phyloP scores from a whole-genome alignment of 345 rosid genomes.

The Citrus mangshanensis region DNA sequence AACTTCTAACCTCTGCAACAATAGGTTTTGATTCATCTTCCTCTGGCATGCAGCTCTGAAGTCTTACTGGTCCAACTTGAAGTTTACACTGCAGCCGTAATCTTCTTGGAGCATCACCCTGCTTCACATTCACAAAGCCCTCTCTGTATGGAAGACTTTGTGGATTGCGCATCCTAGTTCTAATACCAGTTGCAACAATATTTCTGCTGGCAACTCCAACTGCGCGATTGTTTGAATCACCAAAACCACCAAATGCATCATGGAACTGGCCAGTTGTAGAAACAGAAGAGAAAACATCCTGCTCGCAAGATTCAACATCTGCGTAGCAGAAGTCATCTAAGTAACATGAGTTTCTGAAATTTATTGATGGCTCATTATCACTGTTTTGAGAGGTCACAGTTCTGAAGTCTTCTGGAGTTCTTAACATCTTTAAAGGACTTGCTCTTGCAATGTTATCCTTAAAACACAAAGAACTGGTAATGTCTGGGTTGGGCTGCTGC shows the following conservation, averaged over 20 bases:
- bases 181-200: constrained; percentile 38
- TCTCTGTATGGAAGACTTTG: constrained; percentile 16
- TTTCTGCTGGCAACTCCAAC: constrained; percentile 17
- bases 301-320: background rate
- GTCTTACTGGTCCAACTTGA: constrained; percentile 14
- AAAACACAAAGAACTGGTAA: background rate
- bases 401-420: background rate
- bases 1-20: constrained; percentile 47
- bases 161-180: constrained; percentile 36
- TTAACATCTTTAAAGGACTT: constrained; percentile 8
- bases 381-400: background rate
- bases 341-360: background rate
- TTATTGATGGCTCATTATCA: background rate
- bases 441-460: background rate
- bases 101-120: constrained; percentile 63
- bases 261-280: constrained; percentile 14
- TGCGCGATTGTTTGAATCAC: background rate
- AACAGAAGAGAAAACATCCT: constrained; percentile 11
- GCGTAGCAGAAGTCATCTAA: background rate
- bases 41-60: constrained; percentile 4
- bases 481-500: constrained; percentile 21
- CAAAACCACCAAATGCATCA: background rate
- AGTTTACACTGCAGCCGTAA: constrained; percentile 40
- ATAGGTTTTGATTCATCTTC: constrained; percentile 25
- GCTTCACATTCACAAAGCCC: constrained; percentile 11